Percentiles rank a stretch among this genome's conserved stretches.
These are phyloP conservation scores for Cephaloascus albidus DNA, from an alignment of 805 yeast genomes.

Conservation along the genomic window DNA sequence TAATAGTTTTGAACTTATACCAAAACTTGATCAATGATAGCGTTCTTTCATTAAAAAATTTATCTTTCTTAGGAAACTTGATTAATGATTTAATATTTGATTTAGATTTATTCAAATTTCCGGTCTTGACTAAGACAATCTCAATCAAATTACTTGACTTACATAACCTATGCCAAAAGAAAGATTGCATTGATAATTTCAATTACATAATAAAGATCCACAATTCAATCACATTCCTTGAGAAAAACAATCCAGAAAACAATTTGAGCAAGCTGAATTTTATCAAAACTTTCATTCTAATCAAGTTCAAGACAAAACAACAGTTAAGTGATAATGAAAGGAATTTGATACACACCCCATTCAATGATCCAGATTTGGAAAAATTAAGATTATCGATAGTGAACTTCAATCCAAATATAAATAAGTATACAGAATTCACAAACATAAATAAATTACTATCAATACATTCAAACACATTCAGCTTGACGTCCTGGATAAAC, in stretches of 20 bases:
- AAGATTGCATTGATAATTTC: not conserved
- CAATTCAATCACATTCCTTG: not conserved
- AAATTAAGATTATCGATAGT: constrained; percentile 5
- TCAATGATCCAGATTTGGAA: constrained; percentile 8
- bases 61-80: not conserved
- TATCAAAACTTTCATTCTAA: too few species aligned
- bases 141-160: not conserved
- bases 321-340: not conserved
- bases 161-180: not conserved
- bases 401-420: not conserved
- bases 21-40: not conserved
- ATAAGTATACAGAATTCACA: not conserved
- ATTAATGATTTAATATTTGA: not conserved
- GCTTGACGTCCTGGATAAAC: not conserved
- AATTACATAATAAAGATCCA: not conserved
- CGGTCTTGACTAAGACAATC: not conserved
- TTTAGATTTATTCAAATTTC: not conserved
- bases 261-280: too few species aligned
- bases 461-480: not conserved
- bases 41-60: not conserved
- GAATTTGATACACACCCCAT: constrained; percentile 14
- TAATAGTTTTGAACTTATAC: not conserved
- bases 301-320: not conserved
- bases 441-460: too few species aligned
- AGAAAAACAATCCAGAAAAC: not conserved